Base-by-base conservation (phyloP, 805 yeast species). In the Ogataea methylovora region DNA sequence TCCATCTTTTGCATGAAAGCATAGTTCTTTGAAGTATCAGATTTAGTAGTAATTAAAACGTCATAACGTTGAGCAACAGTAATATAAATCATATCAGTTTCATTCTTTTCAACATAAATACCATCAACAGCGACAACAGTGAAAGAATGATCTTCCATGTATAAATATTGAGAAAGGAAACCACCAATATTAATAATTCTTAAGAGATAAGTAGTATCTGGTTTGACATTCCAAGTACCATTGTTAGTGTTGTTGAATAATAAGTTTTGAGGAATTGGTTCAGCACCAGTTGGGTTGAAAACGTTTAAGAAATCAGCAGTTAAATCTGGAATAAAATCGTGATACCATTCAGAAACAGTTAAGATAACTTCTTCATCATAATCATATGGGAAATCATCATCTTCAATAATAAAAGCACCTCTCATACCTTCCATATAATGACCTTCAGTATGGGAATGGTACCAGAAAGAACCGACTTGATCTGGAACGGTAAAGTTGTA, bases 231-330 rank as follows among this genome's bases (percentile, higher is more conserved):
- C 82, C 86, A 76, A n/a, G 88, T 73, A 51, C 72, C 65, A 59
- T 83, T 81, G 51, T 68, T 72, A 10, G 95, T 79, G 54, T 87
- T 86, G 63, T 90, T 90, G 58, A 87, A 67, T 48, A 92, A 69
- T 46, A 83, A 60, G 54, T 71, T 67, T 45, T 84, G 82, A 8
- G 98, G 98, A 46, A 92, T 79, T 33, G 98, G 98, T 64, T 92
- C 98, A 29, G 97, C 96, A 52, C 98, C 98, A 8, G 96, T 85
- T 39, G 98, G 98, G 61, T 92, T 92, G 65, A 69, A 78, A 42
- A 79, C 56, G 44, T 63, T 73, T 66, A 87, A 54, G 64, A 92
- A 88, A 24, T 48, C 38, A 13, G 69, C 63, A 43, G 67, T 61
- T 45, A 82, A 64, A 25, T 59, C 73, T 18, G 65, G 63, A 22